Evolutionary conservation across 768 basidiomycete species (phyloP), one percentile per base, ranked within the genome.

Genomic region (Trametes cingulata): DNA sequence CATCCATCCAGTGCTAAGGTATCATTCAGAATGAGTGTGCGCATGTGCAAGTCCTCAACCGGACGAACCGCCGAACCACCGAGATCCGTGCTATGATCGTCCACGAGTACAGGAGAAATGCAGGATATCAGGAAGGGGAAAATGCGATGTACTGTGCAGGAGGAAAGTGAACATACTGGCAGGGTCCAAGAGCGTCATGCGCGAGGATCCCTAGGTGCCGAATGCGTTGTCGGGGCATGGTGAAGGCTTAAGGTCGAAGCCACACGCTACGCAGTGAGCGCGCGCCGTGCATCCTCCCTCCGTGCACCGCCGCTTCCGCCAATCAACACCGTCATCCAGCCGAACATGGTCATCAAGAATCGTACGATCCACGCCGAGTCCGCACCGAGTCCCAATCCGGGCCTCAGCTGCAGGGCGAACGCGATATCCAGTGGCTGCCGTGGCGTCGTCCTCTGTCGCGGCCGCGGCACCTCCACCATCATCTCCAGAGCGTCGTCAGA

Each of bases 331-430:
- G 85, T 81, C 63, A 91, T 78, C 89, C 89, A 91, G 22, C 88
- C 89, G 70, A 88, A 90, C 72, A 90, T 80, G 29, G 85, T 78
- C 88, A 91, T 90, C 73, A 91, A 72, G 69, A 89, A 91, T 60
- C 88, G 76, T 49, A 91, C 86, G 78, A 90, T 82, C 87, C 87
- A 91, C 37, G 88, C 88, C 6, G 87, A 80, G 66, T 91, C 89
- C 12, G 88, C 85, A 40, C 87, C 85, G 12, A 81, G 72, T 37
- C 88, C 88, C 20, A 90, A 73, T 1, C 88, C 87, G 6, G 87
- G 88, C 29, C 87, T 80, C 48, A 90, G 78, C 71, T 91, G 89
- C 87, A 91, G 86, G 43, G 87, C 87, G 6, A 91, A 80, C 17
- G 87, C 89, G 46, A 88, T 78, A 66, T 91, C 89, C 29, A 80